Conservation (phyloP, 2,329 filamentous ascomycete species). For the Dothistroma pini region DNA sequence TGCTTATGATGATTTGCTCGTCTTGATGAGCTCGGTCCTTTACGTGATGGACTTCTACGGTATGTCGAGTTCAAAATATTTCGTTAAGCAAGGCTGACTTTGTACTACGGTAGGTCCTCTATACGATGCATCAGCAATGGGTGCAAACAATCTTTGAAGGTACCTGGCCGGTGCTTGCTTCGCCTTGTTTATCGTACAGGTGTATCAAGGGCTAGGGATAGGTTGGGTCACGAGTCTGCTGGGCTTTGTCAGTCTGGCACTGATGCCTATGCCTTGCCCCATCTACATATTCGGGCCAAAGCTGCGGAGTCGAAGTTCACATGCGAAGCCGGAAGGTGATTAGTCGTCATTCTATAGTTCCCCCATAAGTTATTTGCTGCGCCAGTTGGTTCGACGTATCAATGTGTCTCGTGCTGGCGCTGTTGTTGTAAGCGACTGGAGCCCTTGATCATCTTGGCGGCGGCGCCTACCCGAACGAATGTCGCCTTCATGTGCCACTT, state of each 20-base stretch:
- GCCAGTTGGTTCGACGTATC: too few relatives aligned
- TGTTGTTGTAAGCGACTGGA: too few relatives aligned
- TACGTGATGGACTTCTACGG: slow-evolving; percentile 43
- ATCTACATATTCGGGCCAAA: slow-evolving; percentile 23
- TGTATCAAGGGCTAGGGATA: slow-evolving; percentile 40
- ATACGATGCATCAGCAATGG: slow-evolving; percentile 37
- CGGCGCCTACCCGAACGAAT: too few relatives aligned
- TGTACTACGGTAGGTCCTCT: slow-evolving; percentile 18
- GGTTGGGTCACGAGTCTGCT: slow-evolving; percentile 42
- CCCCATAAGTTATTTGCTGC: neutral
- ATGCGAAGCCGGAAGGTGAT: slow-evolving; percentile 10
- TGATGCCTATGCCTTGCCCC: slow-evolving; percentile 31
- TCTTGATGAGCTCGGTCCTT: slow-evolving; percentile 36
- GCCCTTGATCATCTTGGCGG: too few relatives aligned
- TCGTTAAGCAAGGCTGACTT: neutral
- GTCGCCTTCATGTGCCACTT: too few relatives aligned
- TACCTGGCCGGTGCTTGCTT: slow-evolving; percentile 37
- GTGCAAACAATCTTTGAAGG: slow-evolving; percentile 27
- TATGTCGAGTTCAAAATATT: neutral
- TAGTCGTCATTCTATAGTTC: neutral
- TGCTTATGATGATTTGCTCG: slow-evolving; percentile 21
- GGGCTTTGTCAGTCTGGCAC: slow-evolving; percentile 34
- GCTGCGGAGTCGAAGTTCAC: slow-evolving; percentile 12
- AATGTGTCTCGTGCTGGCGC: too few relatives aligned
- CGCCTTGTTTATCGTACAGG: slow-evolving; percentile 40